Conservation (phyloP, 1,139 yeast genomes). For the Entelexis paramagnoliae region DNA sequence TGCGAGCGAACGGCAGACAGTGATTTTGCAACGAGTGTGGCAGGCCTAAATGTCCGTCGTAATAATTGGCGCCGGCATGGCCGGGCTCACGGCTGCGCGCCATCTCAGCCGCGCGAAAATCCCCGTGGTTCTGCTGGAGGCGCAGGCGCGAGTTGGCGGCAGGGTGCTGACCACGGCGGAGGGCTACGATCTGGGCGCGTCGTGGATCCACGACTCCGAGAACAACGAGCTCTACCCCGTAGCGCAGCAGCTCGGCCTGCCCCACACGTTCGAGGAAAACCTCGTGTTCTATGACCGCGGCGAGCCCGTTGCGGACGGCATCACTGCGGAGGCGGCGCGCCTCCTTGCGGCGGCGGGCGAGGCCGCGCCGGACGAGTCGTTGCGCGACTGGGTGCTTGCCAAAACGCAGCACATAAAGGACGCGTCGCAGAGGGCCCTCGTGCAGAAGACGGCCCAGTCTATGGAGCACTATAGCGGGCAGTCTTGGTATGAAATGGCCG, state of each 20-base stretch:
- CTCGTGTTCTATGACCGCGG: background rate
- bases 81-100: conserved; percentile 18
- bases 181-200: conserved; percentile 57
- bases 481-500: conserved; percentile 17
- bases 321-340: background rate
- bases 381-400: background rate
- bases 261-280: background rate
- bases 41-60: background rate
- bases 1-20: background rate
- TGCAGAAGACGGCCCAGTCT: background rate
- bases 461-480: conserved; percentile 17
- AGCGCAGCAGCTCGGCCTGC: background rate
- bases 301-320: background rate
- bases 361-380: background rate
- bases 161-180: conserved; percentile 10
- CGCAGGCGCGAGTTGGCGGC: conserved; percentile 17
- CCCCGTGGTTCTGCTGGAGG: conserved; percentile 14
- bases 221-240: conserved; percentile 45
- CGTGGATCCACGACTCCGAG: conserved; percentile 78
- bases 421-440: background rate
- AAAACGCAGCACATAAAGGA: background rate
- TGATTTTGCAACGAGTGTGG: too few species aligned
- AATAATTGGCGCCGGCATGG: conserved; percentile 17
- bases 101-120: conserved; percentile 3
- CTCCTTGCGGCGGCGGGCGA: background rate